phyloP scores from a whole-genome alignment of 371 early-diverging fungal genomes.

The Mucor velutinosus region DNA sequence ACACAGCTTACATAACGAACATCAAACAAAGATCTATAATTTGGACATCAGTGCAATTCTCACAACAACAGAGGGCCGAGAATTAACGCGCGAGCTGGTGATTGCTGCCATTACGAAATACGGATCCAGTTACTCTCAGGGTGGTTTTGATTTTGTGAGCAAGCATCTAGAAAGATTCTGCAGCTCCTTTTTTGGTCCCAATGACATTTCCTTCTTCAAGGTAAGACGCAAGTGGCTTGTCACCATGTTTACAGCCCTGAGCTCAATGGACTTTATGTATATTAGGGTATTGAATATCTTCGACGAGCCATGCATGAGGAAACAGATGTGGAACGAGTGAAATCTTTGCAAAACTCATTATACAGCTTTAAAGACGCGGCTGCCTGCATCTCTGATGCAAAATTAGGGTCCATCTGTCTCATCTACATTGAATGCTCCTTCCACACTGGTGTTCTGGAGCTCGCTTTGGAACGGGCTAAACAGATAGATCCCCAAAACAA shows the following conservation, averaged over 20 bases:
- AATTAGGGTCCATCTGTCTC: conserved; percentile 61
- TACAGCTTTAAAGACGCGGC: conserved; percentile 55
- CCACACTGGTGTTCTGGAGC: conserved; percentile 62
- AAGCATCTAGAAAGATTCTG: conserved; percentile 66
- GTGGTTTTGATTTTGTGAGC: conserved; percentile 47
- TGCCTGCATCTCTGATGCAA: conserved; percentile 43
- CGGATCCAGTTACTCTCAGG: conserved; percentile 31
- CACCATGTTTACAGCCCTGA: no score
- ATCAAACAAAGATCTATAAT: conserved; percentile 42
- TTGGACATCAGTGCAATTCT: conserved; percentile 68
- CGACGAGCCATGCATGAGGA: conserved; percentile 48
- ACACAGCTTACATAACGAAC: conserved; percentile 25
- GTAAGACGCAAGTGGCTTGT: no score
- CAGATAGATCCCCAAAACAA: conserved; percentile 64
- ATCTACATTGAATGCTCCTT: conserved; percentile 57
- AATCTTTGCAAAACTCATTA: conserved; percentile 62
- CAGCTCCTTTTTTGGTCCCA: conserved; percentile 69
- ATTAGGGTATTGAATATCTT: conserved; percentile 60
- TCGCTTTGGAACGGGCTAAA: conserved; percentile 73
- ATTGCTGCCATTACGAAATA: conserved; percentile 72
- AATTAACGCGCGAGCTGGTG: conserved; percentile 68
- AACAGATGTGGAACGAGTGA: conserved; percentile 49
- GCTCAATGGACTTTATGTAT: no score
- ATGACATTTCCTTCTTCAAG: conserved; percentile 78
- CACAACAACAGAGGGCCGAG: conserved; percentile 61